Conservation (phyloP, 495 filamentous ascomycete species). For the Talaromyces proteolyticus region DNA sequence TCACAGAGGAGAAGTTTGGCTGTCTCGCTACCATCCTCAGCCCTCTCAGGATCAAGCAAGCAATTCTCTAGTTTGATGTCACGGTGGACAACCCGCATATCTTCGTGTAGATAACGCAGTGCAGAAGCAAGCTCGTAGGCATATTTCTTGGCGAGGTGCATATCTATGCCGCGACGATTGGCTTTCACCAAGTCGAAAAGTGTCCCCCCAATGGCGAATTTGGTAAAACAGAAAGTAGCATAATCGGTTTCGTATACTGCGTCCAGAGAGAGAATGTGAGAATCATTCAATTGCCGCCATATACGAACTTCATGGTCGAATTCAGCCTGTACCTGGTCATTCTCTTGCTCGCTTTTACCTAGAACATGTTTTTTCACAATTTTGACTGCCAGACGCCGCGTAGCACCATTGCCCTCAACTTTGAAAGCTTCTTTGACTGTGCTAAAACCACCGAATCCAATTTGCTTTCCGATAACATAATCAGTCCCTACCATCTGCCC, state of each 20-base stretch:
- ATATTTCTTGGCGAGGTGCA: conserved; percentile 54
- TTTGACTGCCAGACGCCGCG: conserved; percentile 59
- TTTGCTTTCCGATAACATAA: conserved; percentile 67
- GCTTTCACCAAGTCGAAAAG: conserved; percentile 63
- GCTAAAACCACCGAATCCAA: conserved; percentile 68
- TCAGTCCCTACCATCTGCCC: conserved; percentile 67
- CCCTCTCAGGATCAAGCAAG: conserved; percentile 52
- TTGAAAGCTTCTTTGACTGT: conserved; percentile 67
- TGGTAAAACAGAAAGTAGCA: conserved; percentile 72
- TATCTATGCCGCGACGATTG: conserved; percentile 49
- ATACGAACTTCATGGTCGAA: conserved; percentile 71
- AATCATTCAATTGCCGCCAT: conserved; percentile 65
- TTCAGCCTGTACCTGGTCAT: conserved; percentile 64
- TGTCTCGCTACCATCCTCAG: conserved; percentile 33
- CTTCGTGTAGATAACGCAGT: conserved; percentile 67
- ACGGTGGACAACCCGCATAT: conserved; percentile 63
- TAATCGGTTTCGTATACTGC: conserved; percentile 65
- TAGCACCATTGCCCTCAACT: conserved; percentile 47
- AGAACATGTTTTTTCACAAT: conserved; percentile 60
- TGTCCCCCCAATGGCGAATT: conserved; percentile 60
- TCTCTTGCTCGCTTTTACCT: conserved; percentile 53
- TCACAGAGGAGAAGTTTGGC: conserved; percentile 65
- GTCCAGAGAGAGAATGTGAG: conserved; percentile 59
- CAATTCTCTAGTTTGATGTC: conserved; percentile 80
- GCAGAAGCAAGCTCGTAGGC: conserved; percentile 63